Conservation (phyloP, 2,329 filamentous ascomycete genomes). For the Colletotrichum spaethianum region DNA sequence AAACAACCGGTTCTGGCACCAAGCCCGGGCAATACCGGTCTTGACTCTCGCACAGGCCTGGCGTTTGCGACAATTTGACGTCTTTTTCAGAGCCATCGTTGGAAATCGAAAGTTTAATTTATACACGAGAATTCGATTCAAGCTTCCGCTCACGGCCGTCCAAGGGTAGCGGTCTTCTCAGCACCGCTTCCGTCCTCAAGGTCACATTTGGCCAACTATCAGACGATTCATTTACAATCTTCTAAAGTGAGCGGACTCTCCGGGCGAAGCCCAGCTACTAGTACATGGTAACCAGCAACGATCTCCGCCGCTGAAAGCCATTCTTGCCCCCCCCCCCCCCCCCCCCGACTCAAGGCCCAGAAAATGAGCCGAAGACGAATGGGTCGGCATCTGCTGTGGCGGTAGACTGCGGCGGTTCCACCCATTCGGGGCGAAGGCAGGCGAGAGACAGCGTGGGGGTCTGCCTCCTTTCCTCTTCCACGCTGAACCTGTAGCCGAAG, state of each 20-base stretch:
- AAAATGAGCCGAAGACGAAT: neutral
- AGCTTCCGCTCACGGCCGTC: neutral
- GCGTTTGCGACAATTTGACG: neutral
- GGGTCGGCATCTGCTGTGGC: neutral
- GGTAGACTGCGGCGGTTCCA: neutral
- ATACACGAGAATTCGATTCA: neutral
- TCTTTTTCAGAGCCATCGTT: neutral
- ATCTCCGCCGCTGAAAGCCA: neutral
- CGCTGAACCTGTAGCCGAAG: neutral
- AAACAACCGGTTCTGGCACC: neutral
- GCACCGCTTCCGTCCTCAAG: neutral
- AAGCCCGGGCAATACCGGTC: neutral
- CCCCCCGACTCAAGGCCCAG: too few species aligned
- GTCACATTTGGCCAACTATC: neutral
- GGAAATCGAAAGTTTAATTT: slow-evolving; percentile 1
- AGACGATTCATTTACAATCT: neutral
- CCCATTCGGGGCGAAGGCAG: neutral
- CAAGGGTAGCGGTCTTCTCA: neutral
- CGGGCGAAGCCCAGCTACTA: neutral
- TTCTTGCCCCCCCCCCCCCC: too few species aligned
- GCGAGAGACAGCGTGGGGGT: neutral
- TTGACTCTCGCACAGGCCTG: neutral
- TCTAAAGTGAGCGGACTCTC: neutral
- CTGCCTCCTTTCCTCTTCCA: neutral
- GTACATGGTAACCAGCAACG: neutral